Evolutionary conservation across 2,329 filamentous ascomycete species (phyloP), one percentile per base, ranked within the genome.

Genomic region (Cladosporium sp.): DNA sequence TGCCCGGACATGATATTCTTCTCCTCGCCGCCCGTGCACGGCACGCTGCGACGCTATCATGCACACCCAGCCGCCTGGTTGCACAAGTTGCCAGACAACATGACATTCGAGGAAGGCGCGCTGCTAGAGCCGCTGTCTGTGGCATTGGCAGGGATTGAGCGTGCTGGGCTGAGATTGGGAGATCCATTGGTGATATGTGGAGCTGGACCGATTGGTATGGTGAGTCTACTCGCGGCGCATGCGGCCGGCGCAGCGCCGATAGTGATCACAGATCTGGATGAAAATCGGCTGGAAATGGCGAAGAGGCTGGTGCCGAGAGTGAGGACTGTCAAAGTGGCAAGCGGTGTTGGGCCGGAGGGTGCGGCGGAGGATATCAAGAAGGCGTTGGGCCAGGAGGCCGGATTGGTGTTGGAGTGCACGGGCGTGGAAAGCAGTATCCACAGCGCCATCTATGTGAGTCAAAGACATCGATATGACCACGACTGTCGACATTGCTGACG

Each of bases 81-180:
- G 20, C 69, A 72, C 47, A 72, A 67, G 34, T 61, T 80, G 1
- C 76, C 76, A 0, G 68, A 67, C n/a, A 65, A 60, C 1, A 64
- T 79, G 12, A 69, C 65, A 5, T 73, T 76, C 39, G 69, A 75
- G 34, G 78, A 80, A 55, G 77, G 75, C 0, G 74, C 74, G 0
- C 69, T 82, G 5, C 72, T 81, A 9, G 80, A 82, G 67, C 79
- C 80, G 6, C 66, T 81, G 9, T 73, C 73, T 15, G 76, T 80
- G 3, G 79, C 78, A 2, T 72, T 82, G 1, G 77, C 80, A 28
- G 72, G 73, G 0, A 72, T 78, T 7, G 69, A 78, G 19, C 70
- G 74, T 5, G 72, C 73, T 1, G 72, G 69, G 1, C 60, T 80
- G 2, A 66, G 67, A 20, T 66, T 77, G 0, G 78, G 78, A 0